These are phyloP conservation scores for Isabelozyma pseudorhagii DNA, from an alignment of 805 yeast species.

Conservation along the genomic window DNA sequence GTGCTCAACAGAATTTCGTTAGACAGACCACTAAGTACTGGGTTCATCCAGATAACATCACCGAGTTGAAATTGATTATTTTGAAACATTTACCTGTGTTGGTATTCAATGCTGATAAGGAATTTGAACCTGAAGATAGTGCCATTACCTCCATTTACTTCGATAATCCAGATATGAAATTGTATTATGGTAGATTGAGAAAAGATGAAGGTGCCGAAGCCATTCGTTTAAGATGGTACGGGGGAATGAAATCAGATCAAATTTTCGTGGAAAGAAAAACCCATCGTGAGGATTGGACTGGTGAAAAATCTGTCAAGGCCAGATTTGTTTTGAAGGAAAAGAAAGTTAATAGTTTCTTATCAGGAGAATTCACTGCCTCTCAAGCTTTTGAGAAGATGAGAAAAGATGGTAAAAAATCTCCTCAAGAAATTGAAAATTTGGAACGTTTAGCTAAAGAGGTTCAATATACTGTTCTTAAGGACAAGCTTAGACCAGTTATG, in stretches of 20 bases:
- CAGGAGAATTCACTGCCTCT: conserved; percentile 80
- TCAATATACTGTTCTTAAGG: conserved; percentile 84
- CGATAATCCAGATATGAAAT: conserved; percentile 84
- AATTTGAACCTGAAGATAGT: conserved; percentile 89
- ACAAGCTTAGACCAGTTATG: conserved; percentile 87
- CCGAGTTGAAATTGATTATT: conserved; percentile 89
- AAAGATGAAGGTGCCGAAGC: conserved; percentile 99
- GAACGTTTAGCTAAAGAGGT: conserved; percentile 92
- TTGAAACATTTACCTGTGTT: conserved; percentile 94
- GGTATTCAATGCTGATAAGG: conserved; percentile 95
- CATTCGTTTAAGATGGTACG: conserved; percentile 97
- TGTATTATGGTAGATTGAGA: conserved; percentile 90
- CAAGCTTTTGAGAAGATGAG: conserved; percentile 92
- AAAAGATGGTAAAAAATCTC: conserved; percentile 84
- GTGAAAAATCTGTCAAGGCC: conserved; percentile 98
- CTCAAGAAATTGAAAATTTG: conserved; percentile 83
- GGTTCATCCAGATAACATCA: conserved; percentile 98
- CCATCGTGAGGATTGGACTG: conserved; percentile 99
- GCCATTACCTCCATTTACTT: conserved; percentile 97
- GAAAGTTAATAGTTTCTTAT: conserved; percentile 78
- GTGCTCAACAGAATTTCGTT: conserved; percentile 94
- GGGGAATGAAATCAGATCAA: conserved; percentile 91
- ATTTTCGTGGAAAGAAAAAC: conserved; percentile 97
- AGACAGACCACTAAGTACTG: conserved; percentile 98
- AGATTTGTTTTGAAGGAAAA: conserved; percentile 91